Evolutionary conservation across 2,329 filamentous ascomycete species (phyloP), one percentile per base, ranked within the genome.

Genomic region (Penicillium paneum): DNA sequence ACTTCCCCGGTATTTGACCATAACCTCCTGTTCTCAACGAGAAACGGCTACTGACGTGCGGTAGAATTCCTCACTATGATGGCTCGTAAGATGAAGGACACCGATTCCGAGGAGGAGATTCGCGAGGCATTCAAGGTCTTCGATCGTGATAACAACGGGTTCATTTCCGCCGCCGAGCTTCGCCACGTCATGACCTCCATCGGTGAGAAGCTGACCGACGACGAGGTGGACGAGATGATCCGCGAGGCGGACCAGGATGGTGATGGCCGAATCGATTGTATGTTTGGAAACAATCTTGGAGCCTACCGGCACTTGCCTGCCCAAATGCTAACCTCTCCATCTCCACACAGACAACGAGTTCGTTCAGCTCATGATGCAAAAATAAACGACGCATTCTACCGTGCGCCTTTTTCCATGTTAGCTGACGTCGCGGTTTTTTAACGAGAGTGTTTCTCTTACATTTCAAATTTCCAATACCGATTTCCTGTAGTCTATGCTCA

Each of bases 311-410:
- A 24, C 24, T 24, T 54, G 41, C 5, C 24, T 39, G 12, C 1
- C 5, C 19, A 47, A 12, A 55, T 56, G 52, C 62, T 73, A 69
- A 73, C 69, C 55, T 39, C n/a, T 24, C 32, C 11, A 15, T 36
- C 13, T 24, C 28, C 28, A 32, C 55, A 43, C 67, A 93, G 89
- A 93, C 79, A 93, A 93, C 81, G 90, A 94, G 78, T 94, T 94
- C 72, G 90, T 94, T 67, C 90, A 94, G 79, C 86, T 94, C 73
- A 94, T 94, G 90, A 93, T 94, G 90, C 90, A 94, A 83, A 93
- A 93, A 82, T 93, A 90, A 81, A 74, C 60, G 56, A 50, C 47
- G 55, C 46, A 52, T 61, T 60, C 56, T 61, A 56, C 60, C 57
- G 59, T 61, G 61, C 48, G 52, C 38, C 52, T 64, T 56, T 66